Conservation (phyloP, 2,329 filamentous ascomycete species). For the Blumeria hordei region DNA sequence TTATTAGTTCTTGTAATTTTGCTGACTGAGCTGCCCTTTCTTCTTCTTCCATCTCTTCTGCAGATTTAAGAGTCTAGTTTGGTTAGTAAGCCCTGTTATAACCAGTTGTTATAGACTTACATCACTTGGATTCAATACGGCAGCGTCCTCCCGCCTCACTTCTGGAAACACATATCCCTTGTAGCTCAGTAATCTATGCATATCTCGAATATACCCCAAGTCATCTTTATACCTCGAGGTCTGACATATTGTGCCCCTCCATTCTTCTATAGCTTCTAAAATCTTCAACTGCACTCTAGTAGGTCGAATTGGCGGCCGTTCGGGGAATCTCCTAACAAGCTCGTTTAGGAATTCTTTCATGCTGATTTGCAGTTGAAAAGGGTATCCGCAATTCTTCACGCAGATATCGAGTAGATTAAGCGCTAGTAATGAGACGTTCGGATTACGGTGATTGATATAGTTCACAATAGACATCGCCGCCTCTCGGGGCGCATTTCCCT, state of each 20-base stretch:
- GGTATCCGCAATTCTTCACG: slow-evolving; percentile 98
- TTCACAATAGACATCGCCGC: slow-evolving; percentile 80
- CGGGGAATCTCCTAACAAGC: slow-evolving; percentile 83
- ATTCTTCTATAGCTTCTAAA: slow-evolving; percentile 91
- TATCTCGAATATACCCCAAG: slow-evolving; percentile 84
- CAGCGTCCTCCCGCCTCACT: slow-evolving; percentile 76
- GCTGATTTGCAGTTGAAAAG: slow-evolving; percentile 93
- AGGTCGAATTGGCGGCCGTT: slow-evolving; percentile 66
- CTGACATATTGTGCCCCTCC: slow-evolving; percentile 93
- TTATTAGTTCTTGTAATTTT: slow-evolving; percentile 93
- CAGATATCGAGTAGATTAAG: slow-evolving; percentile 90
- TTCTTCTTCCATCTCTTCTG: slow-evolving; percentile 97
- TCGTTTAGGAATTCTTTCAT: slow-evolving; percentile 99
- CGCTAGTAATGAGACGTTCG: slow-evolving; percentile 78
- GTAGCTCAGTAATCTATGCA: slow-evolving; percentile 87
- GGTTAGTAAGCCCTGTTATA: slow-evolving; percentile 7
- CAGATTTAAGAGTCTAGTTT: slow-evolving; percentile 67
- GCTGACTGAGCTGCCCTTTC: slow-evolving; percentile 85
- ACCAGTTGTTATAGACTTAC: slow-evolving; percentile 28
- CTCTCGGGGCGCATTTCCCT: slow-evolving; percentile 85
- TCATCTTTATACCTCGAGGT: slow-evolving; percentile 96
- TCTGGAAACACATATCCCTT: slow-evolving; percentile 95
- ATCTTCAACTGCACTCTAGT: slow-evolving; percentile 81
- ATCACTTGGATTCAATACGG: slow-evolving; percentile 88
- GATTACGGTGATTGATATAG: slow-evolving; percentile 90